A percentile compares a stretch with the other conserved stretches of the same genome.
These are phyloP conservation scores for Ceratocystis lukuohia DNA, from an alignment of 2,329 filamentous ascomycete genomes.

Conservation along the genomic window DNA sequence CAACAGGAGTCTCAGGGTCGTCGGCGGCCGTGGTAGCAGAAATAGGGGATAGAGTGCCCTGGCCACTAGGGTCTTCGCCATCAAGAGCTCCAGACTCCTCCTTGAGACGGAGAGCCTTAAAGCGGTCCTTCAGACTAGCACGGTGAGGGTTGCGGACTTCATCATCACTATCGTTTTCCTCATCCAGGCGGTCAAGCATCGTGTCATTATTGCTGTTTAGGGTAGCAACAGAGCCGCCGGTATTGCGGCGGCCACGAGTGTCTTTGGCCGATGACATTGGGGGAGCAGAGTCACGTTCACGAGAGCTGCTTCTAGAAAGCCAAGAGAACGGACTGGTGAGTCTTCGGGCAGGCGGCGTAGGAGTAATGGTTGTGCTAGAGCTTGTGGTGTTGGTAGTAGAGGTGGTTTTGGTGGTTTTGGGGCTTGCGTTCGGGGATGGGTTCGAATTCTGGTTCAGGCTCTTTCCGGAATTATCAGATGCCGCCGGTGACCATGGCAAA, in stretches of 20 bases:
- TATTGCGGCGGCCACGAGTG: constrained; percentile 47
- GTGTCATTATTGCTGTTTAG: constrained; percentile 69
- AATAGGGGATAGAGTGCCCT: constrained; percentile 25
- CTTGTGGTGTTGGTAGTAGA: constrained; percentile 23
- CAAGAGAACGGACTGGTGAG: constrained; percentile 80
- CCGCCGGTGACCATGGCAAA: constrained; percentile 55
- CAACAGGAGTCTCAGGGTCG: constrained; percentile 21
- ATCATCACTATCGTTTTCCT: constrained; percentile 40
- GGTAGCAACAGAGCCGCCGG: constrained; percentile 66
- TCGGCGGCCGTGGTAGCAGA: constrained; percentile 19
- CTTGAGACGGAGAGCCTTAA: constrained; percentile 61
- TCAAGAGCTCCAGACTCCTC: constrained; percentile 51
- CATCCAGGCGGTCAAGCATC: constrained; percentile 62
- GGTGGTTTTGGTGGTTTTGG: constrained; percentile 29
- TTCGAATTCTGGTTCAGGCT: constrained; percentile 29
- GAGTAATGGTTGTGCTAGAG: constrained; percentile 21
- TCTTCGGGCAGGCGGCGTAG: constrained; percentile 45
- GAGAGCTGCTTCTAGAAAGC: constrained; percentile 47
- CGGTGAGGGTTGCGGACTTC: constrained; percentile 29
- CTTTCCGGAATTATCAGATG: constrained; percentile 35
- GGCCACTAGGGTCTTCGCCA: constrained; percentile 41
- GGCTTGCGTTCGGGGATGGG: constrained; percentile 24
- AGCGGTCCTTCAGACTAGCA: constrained; percentile 60
- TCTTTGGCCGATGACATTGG: constrained; percentile 42
- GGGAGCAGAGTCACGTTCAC: constrained; percentile 34